Evolutionary conservation across 1,139 yeast genomes (phyloP).

Genomic region (Candida labiduridarum): DNA sequence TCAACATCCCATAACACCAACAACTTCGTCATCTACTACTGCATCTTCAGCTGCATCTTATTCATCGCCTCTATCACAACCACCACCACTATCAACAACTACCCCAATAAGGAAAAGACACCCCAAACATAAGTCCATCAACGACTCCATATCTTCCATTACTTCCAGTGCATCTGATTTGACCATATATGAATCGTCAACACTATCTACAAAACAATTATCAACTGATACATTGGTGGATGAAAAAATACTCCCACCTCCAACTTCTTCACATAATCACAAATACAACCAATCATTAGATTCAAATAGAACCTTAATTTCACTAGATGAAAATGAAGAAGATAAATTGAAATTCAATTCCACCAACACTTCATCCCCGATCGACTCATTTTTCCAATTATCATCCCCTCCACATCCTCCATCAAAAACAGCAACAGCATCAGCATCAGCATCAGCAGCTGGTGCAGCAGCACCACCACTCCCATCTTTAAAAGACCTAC

Average conservation of each 20-base stretch:
- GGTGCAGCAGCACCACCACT: too few species aligned
- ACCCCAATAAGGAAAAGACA: background rate
- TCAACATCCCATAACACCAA: slow-evolving; percentile 2
- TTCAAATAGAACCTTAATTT: slow-evolving; percentile 10
- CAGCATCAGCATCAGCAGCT: too few species aligned
- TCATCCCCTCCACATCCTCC: slow-evolving; percentile 4
- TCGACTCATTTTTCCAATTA: slow-evolving; percentile 1
- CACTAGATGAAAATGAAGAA: slow-evolving; percentile 20
- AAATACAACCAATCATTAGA: slow-evolving; percentile 11
- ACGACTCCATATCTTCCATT: slow-evolving; percentile 23
- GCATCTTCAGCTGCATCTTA: background rate
- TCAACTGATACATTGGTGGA: slow-evolving; percentile 32
- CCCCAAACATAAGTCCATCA: slow-evolving; percentile 15
- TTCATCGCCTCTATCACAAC: slow-evolving; percentile 3
- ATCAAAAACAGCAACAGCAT: too few species aligned
- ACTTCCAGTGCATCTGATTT: slow-evolving; percentile 20
- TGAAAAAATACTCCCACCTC: slow-evolving; percentile 13
- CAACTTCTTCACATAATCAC: slow-evolving; percentile 6
- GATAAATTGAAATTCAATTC: slow-evolving; percentile 2
- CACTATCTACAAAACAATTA: slow-evolving; percentile 7
- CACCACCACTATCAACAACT: background rate
- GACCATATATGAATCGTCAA: slow-evolving; percentile 19
- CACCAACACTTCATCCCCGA: slow-evolving; percentile 8
- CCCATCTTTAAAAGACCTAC: background rate
- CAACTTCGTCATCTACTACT: slow-evolving; percentile 1